phyloP scores from a whole-genome alignment of 2,329 filamentous ascomycete species.

The Fusarium solani-melongenae region DNA sequence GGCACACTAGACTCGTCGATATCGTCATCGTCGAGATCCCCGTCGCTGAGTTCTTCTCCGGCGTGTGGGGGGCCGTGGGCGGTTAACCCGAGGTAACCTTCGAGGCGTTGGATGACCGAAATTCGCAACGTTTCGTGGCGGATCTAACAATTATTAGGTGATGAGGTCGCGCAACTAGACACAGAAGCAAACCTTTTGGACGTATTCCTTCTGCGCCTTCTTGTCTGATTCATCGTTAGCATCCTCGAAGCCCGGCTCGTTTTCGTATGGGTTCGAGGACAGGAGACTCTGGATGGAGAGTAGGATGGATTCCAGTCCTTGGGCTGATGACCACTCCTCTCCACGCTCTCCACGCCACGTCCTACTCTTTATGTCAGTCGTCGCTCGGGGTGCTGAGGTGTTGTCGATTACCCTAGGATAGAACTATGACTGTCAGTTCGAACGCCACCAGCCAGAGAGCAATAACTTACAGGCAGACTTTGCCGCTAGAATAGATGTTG shows the following conservation, averaged over 20 bases:
- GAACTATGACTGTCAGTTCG: slow-evolving; percentile 67
- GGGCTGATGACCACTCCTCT: slow-evolving; percentile 96
- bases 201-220: slow-evolving; percentile 78
- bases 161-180: background rate
- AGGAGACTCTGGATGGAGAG: slow-evolving; percentile 97
- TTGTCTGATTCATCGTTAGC: slow-evolving; percentile 75
- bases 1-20: slow-evolving; percentile 65
- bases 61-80: slow-evolving; percentile 55
- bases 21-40: slow-evolving; percentile 60
- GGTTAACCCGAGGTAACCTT: slow-evolving; percentile 78
- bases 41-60: slow-evolving; percentile 34
- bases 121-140: slow-evolving; percentile 90
- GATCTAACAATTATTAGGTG: slow-evolving; percentile 67
- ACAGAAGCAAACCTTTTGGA: slow-evolving; percentile 72
- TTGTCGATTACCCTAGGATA: slow-evolving; percentile 77
- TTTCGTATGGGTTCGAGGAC: slow-evolving; percentile 93
- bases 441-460: background rate
- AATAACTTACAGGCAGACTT: slow-evolving; percentile 86
- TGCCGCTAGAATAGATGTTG: slow-evolving; percentile 92
- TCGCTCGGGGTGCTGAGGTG: background rate
- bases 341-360: slow-evolving; percentile 93
- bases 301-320: slow-evolving; percentile 92
- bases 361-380: slow-evolving; percentile 57
- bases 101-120: slow-evolving; percentile 85
- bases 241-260: slow-evolving; percentile 93